Percentiles rank a stretch among this genome's conserved stretches.
These are phyloP conservation scores for Fusarium continuum DNA, from an alignment of 2,329 filamentous ascomycete species.

Conservation along the genomic window DNA sequence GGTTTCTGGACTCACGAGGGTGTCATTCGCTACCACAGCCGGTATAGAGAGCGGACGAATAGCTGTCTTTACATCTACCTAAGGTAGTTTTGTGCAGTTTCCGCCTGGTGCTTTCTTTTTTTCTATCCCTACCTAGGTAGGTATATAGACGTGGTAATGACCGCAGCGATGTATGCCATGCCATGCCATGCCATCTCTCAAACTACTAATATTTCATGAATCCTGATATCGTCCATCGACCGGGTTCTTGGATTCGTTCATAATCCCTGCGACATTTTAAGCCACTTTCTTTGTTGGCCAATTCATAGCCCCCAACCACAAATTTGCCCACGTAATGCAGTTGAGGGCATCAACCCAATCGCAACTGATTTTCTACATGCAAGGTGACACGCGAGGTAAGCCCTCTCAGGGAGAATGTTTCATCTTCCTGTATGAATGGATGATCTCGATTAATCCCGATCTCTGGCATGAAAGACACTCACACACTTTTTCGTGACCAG, in stretches of 20 bases:
- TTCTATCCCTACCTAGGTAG: background rate
- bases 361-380: background rate
- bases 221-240: constrained; percentile 7
- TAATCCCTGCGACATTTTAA: constrained; percentile 19
- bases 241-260: constrained; percentile 27
- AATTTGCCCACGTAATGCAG: constrained; percentile 6
- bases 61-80: background rate
- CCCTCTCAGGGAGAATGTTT: constrained; percentile 4
- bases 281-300: constrained; percentile 12
- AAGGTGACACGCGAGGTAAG: constrained; percentile 1
- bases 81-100: background rate
- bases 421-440: constrained; percentile 5
- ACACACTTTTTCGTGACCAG: background rate
- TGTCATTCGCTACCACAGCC: constrained; percentile 3
- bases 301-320: background rate
- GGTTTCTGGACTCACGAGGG: background rate
- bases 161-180: background rate
- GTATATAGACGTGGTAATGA: background rate
- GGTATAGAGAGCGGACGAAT: background rate
- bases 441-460: constrained; percentile 9
- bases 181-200: background rate
- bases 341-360: background rate
- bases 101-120: background rate
- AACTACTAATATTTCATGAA: background rate
- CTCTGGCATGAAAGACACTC: background rate